Conservation (phyloP, 495 filamentous ascomycete species). For the Neurospora tetrasperma region DNA sequence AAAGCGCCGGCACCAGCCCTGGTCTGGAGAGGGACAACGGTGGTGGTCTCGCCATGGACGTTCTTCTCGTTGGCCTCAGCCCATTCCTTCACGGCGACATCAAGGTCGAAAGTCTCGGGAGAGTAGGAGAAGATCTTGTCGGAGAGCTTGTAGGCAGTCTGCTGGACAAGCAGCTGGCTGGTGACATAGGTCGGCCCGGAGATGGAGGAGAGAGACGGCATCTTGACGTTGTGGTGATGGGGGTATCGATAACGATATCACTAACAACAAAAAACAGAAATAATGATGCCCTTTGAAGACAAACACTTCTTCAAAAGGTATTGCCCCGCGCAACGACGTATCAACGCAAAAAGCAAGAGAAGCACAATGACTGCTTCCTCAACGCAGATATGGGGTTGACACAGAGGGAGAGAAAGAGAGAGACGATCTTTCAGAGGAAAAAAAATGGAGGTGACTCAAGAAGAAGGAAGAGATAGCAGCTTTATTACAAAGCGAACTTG, state of each 20-base stretch:
- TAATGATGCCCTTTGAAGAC: constrained; percentile 1
- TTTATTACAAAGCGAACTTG: background rate
- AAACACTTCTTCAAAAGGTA: constrained; percentile 15
- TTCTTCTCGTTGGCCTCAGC: constrained; percentile 54
- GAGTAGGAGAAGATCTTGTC: constrained; percentile 97
- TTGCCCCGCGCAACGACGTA: constrained; percentile 10
- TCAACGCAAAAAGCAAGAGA: constrained; percentile 12
- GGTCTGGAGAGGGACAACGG: constrained; percentile 72
- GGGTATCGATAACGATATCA: constrained; percentile 2
- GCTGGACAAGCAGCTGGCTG: constrained; percentile 84
- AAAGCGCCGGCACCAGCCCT: constrained; percentile 83
- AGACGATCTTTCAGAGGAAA: background rate
- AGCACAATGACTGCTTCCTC: background rate
- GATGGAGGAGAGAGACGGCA: constrained; percentile 49
- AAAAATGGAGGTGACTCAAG: background rate
- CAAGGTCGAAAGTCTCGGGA: constrained; percentile 82
- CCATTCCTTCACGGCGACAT: constrained; percentile 73
- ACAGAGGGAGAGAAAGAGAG: background rate
- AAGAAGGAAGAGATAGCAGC: background rate
- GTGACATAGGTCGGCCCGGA: constrained; percentile 84
- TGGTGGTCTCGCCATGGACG: constrained; percentile 67
- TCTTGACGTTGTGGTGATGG: constrained; percentile 19
- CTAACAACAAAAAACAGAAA: background rate
- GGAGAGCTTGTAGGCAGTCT: constrained; percentile 85
- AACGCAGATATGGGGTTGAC: background rate